Evolutionary conservation across 768 basidiomycete species (phyloP).

Genomic region (Termitomyces sp.): DNA sequence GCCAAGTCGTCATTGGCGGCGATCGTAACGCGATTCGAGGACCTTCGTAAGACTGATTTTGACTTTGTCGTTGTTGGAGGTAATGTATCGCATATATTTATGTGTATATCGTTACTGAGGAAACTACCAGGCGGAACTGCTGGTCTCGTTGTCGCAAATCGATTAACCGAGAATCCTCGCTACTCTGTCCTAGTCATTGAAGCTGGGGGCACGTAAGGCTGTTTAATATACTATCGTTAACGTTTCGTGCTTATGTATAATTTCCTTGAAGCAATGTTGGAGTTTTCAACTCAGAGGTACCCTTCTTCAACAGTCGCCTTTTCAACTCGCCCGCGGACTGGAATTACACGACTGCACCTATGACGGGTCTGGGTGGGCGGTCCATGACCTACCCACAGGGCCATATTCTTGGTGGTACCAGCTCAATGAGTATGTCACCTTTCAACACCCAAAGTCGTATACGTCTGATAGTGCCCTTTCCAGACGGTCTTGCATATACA

Average conservation of each 20-base stretch:
- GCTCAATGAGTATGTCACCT: constrained; percentile 12
- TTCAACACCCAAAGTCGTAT: background rate
- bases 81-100: background rate
- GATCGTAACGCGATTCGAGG: constrained; percentile 6
- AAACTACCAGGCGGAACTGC: constrained; percentile 16
- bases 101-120: background rate
- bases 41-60: constrained; percentile 12
- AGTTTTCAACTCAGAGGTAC: constrained; percentile 14
- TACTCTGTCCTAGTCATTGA: constrained; percentile 18
- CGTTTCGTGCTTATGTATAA: background rate
- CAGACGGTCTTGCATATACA: constrained; percentile 20
- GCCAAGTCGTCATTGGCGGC: background rate
- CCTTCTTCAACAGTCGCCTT: constrained; percentile 16
- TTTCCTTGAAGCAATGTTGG: constrained; percentile 4
- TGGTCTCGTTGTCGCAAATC: constrained; percentile 18
- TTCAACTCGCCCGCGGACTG: constrained; percentile 17
- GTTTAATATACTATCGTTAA: background rate
- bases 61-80: constrained; percentile 26
- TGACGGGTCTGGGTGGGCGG: constrained; percentile 11
- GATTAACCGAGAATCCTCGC: constrained; percentile 15
- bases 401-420: constrained; percentile 18
- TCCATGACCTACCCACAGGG: constrained; percentile 15
- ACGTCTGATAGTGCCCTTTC: background rate
- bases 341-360: constrained; percentile 16
- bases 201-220: constrained; percentile 18